phyloP scores from a whole-genome alignment of 345 rosid genomes.

The Melastoma malabathricum region DNA sequence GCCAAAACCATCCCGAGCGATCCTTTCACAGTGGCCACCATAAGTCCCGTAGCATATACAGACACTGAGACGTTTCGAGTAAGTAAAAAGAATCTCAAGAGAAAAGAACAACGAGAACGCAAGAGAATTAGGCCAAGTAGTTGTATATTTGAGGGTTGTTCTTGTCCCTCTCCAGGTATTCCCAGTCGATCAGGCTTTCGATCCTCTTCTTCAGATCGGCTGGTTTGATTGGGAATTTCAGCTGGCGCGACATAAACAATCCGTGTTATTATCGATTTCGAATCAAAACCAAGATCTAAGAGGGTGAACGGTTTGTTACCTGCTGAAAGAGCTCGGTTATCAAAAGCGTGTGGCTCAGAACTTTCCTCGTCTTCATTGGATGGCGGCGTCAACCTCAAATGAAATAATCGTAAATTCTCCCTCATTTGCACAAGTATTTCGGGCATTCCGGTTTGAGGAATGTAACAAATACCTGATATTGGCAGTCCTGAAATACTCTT shows the following conservation, averaged over 20 bases:
- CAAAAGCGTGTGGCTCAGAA: slow-evolving; percentile 90
- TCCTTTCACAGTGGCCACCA: no score
- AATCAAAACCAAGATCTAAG: no score
- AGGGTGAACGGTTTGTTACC: slow-evolving; percentile 43
- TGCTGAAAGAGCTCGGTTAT: slow-evolving; percentile 99
- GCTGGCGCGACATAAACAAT: slow-evolving; percentile 31
- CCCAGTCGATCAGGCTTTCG: slow-evolving; percentile 89
- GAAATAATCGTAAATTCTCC: no score
- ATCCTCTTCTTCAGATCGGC: slow-evolving; percentile 97
- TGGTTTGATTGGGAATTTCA: slow-evolving; percentile 91
- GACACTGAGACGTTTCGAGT: no score
- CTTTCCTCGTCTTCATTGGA: slow-evolving; percentile 98
- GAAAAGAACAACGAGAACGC: background rate
- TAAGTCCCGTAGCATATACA: no score
- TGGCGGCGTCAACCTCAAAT: slow-evolving; percentile 88
- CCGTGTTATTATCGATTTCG: background rate
- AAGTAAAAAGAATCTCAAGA: no score
- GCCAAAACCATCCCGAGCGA: no score
- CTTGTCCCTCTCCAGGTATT: slow-evolving; percentile 97
- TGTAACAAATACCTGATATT: slow-evolving; percentile 99
- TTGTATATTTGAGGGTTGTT: slow-evolving; percentile 95
- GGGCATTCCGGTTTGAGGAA: no score
- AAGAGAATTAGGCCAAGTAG: slow-evolving; percentile 74
- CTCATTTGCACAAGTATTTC: no score
- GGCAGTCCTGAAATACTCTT: slow-evolving; percentile 96